A percentile compares a stretch with the other conserved stretches of the same genome.
phyloP scores from a whole-genome alignment of 179 eudicot species.

The Vitellaria paradoxa region DNA sequence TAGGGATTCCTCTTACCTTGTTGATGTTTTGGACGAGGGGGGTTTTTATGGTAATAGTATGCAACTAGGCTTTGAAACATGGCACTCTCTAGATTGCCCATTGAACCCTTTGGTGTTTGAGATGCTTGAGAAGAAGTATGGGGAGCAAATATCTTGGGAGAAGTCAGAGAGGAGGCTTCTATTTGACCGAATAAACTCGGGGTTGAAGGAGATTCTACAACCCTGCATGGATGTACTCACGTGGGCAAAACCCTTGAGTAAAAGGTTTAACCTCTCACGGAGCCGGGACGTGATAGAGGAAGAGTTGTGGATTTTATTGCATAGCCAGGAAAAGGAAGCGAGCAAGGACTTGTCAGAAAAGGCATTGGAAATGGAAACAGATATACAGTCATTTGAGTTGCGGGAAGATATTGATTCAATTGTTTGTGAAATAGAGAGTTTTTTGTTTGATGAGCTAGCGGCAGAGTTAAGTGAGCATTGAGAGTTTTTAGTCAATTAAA shows the following conservation, averaged over 20 bases:
- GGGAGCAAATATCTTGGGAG: constrained; percentile 42
- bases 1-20: constrained; percentile 68
- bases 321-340: constrained; percentile 42
- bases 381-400: constrained; percentile 41
- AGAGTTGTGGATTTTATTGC: constrained; percentile 50
- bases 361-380: constrained; percentile 26
- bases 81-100: constrained; percentile 53
- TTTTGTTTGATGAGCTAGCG: constrained; percentile 53
- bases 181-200: constrained; percentile 67
- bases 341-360: constrained; percentile 36
- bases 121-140: constrained; percentile 67
- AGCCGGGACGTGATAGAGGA: constrained; percentile 49
- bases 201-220: constrained; percentile 43
- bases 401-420: constrained; percentile 47
- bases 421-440: constrained; percentile 50
- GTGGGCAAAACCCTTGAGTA: constrained; percentile 28
- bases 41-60: constrained; percentile 32
- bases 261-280: constrained; percentile 23
- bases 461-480: constrained; percentile 43
- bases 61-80: constrained; percentile 29
- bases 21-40: constrained; percentile 58
- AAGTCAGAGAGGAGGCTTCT: constrained; percentile 67
- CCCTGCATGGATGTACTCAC: constrained; percentile 29
- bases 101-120: constrained; percentile 54
- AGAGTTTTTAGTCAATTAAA: constrained; percentile 8